A percentile compares a stretch with the other conserved stretches of the same genome.
phyloP scores from a whole-genome alignment of 352 stramenopile genomes.

The Pythium biforme region DNA sequence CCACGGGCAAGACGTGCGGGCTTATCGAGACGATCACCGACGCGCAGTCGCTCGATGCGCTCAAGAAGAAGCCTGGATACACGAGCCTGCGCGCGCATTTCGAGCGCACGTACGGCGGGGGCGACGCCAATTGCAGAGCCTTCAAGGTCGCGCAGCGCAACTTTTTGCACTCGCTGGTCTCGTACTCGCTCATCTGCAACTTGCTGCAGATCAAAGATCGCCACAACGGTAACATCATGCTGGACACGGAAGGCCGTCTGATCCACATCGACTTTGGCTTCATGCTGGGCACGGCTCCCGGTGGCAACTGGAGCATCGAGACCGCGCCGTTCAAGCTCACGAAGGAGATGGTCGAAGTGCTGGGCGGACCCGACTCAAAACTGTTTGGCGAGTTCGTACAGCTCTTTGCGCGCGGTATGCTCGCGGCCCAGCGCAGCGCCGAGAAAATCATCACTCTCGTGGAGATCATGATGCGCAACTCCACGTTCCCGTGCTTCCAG shows the following conservation, averaged over 20 bases:
- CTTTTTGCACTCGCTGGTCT: conserved; percentile 85
- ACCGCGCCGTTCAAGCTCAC: conserved; percentile 98
- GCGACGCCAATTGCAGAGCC: conserved; percentile 49
- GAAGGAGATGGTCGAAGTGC: conserved; percentile 93
- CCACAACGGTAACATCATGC: conserved; percentile 97
- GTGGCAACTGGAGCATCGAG: conserved; percentile 94
- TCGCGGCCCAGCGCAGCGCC: conserved; percentile 73
- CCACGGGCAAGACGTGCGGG: conserved; percentile 92
- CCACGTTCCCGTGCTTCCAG: conserved; percentile 74
- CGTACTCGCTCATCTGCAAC: conserved; percentile 95
- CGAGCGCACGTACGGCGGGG: conserved; percentile 87
- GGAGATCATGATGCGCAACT: conserved; percentile 85
- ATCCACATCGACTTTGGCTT: conserved; percentile 98
- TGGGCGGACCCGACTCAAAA: conserved; percentile 91
- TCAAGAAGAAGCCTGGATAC: conserved; percentile 96
- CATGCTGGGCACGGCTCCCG: conserved; percentile 92
- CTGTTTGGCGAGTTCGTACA: conserved; percentile 92
- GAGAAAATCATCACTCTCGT: conserved; percentile 70
- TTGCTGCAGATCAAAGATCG: conserved; percentile 97
- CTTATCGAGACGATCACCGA: conserved; percentile 97
- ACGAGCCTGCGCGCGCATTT: conserved; percentile 93
- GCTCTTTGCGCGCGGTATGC: conserved; percentile 60
- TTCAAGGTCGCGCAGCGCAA: conserved; percentile 66
- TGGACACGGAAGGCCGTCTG: conserved; percentile 95
- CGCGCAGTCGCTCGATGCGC: conserved; percentile 96